These are phyloP conservation scores for Globisporangium perplexum DNA, from an alignment of 352 stramenopile genomes.

Conservation along the genomic window DNA sequence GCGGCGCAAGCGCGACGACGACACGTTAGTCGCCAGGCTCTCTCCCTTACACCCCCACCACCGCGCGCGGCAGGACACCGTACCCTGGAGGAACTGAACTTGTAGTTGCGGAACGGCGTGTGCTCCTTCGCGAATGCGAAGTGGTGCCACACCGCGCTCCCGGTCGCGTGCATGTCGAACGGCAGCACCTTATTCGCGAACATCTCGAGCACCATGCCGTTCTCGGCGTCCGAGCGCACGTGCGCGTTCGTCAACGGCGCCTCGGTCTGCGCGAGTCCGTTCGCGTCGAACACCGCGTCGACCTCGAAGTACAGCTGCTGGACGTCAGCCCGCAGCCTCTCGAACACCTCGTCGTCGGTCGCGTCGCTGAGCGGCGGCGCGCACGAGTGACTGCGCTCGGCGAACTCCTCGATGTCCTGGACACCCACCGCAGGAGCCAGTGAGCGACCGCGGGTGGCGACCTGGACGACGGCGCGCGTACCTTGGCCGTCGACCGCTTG, in stretches of 20 bases:
- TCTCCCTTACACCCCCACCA: not conserved
- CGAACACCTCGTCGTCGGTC: not conserved
- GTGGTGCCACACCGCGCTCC: conserved; percentile 28
- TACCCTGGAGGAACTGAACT: not conserved
- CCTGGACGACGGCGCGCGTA: too few species aligned
- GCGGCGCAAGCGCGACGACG: not conserved
- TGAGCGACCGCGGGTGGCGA: too few species aligned
- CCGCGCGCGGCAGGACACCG: too few species aligned
- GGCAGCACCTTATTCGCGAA: conserved; percentile 29
- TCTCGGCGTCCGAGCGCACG: not conserved
- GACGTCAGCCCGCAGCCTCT: not conserved
- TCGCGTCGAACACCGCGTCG: conserved; percentile 1
- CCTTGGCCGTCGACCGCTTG: conserved; percentile 14
- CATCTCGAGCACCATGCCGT: conserved; percentile 28
- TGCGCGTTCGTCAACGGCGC: not conserved
- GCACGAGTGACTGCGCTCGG: not conserved
- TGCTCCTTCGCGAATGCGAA: conserved; percentile 11
- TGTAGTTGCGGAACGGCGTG: conserved; percentile 1
- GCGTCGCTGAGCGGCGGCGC: not conserved
- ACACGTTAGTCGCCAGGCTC: not conserved
- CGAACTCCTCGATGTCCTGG: not conserved
- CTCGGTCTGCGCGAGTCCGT: not conserved
- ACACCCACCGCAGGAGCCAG: too few species aligned
- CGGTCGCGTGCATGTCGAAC: conserved; percentile 27
- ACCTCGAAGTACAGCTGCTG: not conserved